Conservation (phyloP, 2,329 filamentous ascomycete genomes). For the Cryphonectria parasitica region DNA sequence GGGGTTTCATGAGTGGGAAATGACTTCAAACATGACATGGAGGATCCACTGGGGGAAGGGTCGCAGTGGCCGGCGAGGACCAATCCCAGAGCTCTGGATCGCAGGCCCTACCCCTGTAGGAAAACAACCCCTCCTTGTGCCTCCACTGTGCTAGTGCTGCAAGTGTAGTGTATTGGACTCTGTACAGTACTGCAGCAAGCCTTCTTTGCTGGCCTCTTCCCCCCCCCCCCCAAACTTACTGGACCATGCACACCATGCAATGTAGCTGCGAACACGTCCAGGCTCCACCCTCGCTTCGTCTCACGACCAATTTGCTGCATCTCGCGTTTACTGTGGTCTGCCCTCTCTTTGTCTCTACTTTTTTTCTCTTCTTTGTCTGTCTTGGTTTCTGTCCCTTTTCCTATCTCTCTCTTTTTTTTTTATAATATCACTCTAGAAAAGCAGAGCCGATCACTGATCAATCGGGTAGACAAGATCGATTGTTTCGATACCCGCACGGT, state of each 20-base stretch:
- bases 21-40: conserved; percentile 14
- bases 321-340: conserved; percentile 7
- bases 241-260: not conserved
- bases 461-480: not conserved
- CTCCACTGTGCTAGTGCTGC: not conserved
- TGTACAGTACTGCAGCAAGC: not conserved
- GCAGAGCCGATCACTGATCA: not conserved
- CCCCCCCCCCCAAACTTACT: not conserved
- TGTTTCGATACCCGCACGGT: not conserved
- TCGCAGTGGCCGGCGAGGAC: not conserved
- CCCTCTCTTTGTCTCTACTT: not conserved
- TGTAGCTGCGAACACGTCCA: conserved; percentile 21
- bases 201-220: not conserved
- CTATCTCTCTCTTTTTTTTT: not conserved
- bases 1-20: conserved; percentile 10
- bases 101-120: conserved; percentile 8
- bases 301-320: conserved; percentile 25
- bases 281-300: conserved; percentile 27
- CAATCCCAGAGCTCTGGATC: conserved; percentile 10
- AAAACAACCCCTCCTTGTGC: not conserved
- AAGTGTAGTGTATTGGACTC: not conserved
- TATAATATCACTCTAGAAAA: not conserved
- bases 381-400: conserved; percentile 4
- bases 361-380: not conserved
- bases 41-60: conserved; percentile 1